These are phyloP conservation scores for Cnidoscolus chayamansa DNA, from an alignment of 441 rosid genomes.

Conservation along the genomic window DNA sequence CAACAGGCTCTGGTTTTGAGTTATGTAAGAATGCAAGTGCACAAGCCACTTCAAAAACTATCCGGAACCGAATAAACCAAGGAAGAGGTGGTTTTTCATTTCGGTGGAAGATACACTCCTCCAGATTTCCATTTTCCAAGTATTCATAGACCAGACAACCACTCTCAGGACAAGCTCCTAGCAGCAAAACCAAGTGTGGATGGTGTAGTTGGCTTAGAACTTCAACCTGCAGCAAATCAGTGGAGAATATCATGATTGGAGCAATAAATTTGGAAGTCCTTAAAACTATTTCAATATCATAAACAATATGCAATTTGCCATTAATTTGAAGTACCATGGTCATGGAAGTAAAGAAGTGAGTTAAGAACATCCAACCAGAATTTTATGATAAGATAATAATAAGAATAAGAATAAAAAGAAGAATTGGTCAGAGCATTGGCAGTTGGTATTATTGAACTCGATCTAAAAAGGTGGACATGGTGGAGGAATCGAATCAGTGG, in stretches of 20 bases:
- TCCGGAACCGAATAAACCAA: conserved; percentile 72
- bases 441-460: too few relatives aligned
- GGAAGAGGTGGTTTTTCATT: conserved; percentile 72
- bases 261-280: neutral
- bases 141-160: conserved; percentile 85
- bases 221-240: conserved; percentile 52
- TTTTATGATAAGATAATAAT: neutral
- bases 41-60: conserved; percentile 74
- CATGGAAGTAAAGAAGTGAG: neutral
- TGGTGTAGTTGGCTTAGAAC: conserved; percentile 79
- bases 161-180: conserved; percentile 88
- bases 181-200: conserved; percentile 74
- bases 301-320: neutral
- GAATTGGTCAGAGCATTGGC: neutral
- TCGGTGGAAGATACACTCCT: conserved; percentile 49
- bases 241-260: neutral
- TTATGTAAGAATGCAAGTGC: conserved; percentile 86
- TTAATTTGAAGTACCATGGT: neutral
- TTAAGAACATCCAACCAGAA: neutral
- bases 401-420: too few relatives aligned
- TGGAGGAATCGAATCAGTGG: too few relatives aligned
- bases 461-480: too few relatives aligned
- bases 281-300: neutral
- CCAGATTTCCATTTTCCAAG: conserved; percentile 84
- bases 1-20: conserved; percentile 87